Conservation (phyloP, 1,284 basidiomycete genomes). For the Malassezia caprae region DNA sequence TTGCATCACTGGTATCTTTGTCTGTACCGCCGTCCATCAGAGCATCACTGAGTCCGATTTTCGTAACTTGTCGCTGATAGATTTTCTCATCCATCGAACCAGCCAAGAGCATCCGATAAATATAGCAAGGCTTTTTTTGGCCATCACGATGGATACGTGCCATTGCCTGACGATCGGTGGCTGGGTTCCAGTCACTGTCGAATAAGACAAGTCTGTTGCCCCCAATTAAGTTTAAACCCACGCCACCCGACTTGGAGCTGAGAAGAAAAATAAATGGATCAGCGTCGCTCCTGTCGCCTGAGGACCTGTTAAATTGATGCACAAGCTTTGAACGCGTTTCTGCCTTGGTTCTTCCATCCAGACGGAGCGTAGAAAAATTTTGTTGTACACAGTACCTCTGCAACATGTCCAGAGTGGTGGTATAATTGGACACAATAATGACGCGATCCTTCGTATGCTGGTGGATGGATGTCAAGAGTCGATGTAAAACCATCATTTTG, state of each 20-base stretch:
- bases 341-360: conserved; percentile 60
- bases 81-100: conserved; percentile 49
- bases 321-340: conserved; percentile 30
- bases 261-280: conserved; percentile 70
- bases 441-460: conserved; percentile 63
- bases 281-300: conserved; percentile 13
- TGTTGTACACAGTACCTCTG: conserved; percentile 51
- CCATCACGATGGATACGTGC: conserved; percentile 76
- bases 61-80: conserved; percentile 78
- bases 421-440: conserved; percentile 47
- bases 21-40: conserved; percentile 48
- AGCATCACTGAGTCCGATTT: conserved; percentile 64
- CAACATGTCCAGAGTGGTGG: conserved; percentile 76
- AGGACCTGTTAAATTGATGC: conserved; percentile 32
- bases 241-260: conserved; percentile 54
- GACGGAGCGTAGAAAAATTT: conserved; percentile 55
- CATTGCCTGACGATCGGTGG: conserved; percentile 84
- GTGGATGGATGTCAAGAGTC: conserved; percentile 59
- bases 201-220: conserved; percentile 79
- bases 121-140: conserved; percentile 73
- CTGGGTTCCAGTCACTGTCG: conserved; percentile 93
- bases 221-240: conserved; percentile 91
- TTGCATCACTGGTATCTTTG: conserved; percentile 24
- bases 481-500: conserved; percentile 64
- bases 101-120: conserved; percentile 68